Evolutionary conservation across 331 rosid species (phyloP).

Genomic region (Malus hybrid): DNA sequence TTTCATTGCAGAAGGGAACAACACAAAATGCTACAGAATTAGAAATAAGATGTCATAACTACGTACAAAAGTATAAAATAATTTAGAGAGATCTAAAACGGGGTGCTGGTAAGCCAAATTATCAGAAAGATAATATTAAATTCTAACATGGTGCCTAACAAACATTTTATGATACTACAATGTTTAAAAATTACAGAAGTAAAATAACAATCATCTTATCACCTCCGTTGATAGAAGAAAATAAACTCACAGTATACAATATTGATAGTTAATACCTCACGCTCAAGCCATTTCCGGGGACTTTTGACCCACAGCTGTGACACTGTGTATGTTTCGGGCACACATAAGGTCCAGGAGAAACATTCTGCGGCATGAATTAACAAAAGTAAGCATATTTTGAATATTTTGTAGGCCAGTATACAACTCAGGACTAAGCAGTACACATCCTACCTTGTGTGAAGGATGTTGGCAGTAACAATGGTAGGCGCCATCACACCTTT

Average conservation of each 20-base stretch:
- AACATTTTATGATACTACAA: background rate
- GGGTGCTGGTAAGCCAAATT: background rate
- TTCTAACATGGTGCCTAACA: background rate
- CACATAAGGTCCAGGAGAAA: conserved; percentile 83
- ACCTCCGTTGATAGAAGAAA: background rate
- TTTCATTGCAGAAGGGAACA: too few species aligned
- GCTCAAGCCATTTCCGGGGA: conserved; percentile 97
- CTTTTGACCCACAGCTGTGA: conserved; percentile 93
- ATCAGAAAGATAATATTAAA: background rate
- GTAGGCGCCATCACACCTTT: conserved; percentile 96
- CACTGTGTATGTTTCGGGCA: conserved; percentile 92
- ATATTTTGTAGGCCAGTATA: background rate
- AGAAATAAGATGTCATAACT: background rate
- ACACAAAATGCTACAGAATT: too few species aligned
- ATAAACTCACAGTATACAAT: background rate
- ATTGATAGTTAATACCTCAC: conserved; percentile 54
- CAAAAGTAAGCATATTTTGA: conserved; percentile 16
- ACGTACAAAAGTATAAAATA: background rate
- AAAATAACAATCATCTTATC: background rate
- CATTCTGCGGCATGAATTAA: conserved; percentile 62
- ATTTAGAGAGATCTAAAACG: background rate
- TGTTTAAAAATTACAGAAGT: background rate
- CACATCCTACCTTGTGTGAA: conserved; percentile 72
- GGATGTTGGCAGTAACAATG: conserved; percentile 98
- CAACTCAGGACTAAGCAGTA: conserved; percentile 11